Evolutionary conservation across 2,329 filamentous ascomycete genomes (phyloP).

Genomic region (Colletotrichum endophyticum): DNA sequence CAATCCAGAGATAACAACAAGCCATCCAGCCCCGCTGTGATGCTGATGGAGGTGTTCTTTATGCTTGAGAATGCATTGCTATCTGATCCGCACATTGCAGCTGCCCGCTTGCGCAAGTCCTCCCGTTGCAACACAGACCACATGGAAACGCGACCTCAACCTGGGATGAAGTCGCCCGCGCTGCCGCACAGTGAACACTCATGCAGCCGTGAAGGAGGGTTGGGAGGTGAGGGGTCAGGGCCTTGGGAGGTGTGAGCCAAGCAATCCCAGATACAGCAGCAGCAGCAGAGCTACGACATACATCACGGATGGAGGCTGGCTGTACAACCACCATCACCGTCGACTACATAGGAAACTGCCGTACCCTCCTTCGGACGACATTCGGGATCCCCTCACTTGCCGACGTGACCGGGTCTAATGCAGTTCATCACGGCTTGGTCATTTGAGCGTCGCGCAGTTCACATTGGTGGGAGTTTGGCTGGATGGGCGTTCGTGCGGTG

Average conservation of each 20-base stretch:
- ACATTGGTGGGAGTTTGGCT: slow-evolving; percentile 2
- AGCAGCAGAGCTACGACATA: neutral
- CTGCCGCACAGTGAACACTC: neutral
- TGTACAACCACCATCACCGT: neutral
- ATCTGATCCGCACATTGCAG: slow-evolving; percentile 12
- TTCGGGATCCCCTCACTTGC: slow-evolving; percentile 10
- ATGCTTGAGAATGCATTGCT: slow-evolving; percentile 1
- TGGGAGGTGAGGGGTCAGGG: neutral
- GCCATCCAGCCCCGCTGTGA: neutral
- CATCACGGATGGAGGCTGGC: neutral
- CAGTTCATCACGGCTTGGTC: neutral
- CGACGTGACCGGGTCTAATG: slow-evolving; percentile 13
- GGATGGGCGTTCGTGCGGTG: neutral
- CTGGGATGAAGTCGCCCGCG: neutral
- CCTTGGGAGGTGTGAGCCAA: slow-evolving; percentile 2
- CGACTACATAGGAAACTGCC: neutral
- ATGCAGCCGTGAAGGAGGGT: neutral
- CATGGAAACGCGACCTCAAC: neutral
- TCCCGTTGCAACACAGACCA: neutral
- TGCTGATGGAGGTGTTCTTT: slow-evolving; percentile 12
- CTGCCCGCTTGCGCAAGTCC: neutral
- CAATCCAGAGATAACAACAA: neutral
- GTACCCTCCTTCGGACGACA: slow-evolving; percentile 12
- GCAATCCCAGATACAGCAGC: neutral
- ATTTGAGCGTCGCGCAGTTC: neutral